phyloP scores from a whole-genome alignment of 1,284 basidiomycete genomes.

The Entoloma clypeatum region DNA sequence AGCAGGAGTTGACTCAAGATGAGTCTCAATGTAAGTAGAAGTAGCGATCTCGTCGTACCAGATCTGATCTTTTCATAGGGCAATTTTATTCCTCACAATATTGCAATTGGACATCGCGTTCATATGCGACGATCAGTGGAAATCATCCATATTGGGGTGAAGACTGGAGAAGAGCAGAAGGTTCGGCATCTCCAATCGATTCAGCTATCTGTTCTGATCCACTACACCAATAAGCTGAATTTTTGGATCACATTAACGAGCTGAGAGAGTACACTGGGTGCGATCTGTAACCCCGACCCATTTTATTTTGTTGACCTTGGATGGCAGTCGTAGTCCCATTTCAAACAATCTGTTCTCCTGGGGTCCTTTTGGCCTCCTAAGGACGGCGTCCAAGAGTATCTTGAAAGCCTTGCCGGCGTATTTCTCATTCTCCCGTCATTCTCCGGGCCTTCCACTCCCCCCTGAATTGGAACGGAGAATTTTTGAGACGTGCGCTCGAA shows the following conservation, averaged over 20 bases:
- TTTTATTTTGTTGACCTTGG: too few species aligned
- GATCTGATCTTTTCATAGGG: slow-evolving; percentile 2
- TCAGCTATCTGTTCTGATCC: not conserved
- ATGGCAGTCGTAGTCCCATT: too few species aligned
- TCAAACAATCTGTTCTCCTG: too few species aligned
- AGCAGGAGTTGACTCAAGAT: slow-evolving; percentile 5
- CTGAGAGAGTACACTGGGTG: slow-evolving; percentile 9
- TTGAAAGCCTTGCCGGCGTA: too few species aligned
- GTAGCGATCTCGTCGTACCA: not conserved
- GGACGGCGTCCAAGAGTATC: too few species aligned
- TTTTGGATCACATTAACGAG: slow-evolving; percentile 9
- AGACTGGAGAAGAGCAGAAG: slow-evolving; percentile 4
- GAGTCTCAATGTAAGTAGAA: slow-evolving; percentile 6
- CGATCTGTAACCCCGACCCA: too few species aligned
- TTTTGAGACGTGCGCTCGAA: slow-evolving; percentile 9
- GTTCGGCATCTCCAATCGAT: slow-evolving; percentile 1
- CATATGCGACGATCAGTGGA: slow-evolving; percentile 3
- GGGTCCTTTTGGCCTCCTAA: too few species aligned
- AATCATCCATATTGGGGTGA: slow-evolving; percentile 1
- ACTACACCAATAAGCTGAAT: slow-evolving; percentile 6
- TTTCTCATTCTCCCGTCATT: too few species aligned
- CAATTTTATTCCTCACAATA: slow-evolving; percentile 5
- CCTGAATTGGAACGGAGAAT: slow-evolving; percentile 7
- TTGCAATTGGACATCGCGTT: not conserved
- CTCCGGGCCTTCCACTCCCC: slow-evolving; percentile 6